Evolutionary conservation across 2,329 filamentous ascomycete species (phyloP).

Genomic region (Fusarium subglutinans): DNA sequence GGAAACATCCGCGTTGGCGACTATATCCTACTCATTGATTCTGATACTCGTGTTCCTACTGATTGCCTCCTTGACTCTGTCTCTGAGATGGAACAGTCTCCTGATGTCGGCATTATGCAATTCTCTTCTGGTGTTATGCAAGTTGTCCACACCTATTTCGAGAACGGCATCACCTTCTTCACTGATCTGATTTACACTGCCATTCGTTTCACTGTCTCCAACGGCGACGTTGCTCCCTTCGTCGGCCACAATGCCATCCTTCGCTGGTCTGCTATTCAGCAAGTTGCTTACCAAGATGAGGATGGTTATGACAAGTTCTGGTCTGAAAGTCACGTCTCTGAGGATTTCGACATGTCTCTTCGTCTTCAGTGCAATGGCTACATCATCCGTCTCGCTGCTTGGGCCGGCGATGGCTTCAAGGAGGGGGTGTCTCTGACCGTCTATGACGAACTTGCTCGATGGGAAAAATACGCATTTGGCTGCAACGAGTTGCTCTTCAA

Average conservation of each 20-base stretch:
- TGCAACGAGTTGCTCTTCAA: conserved; percentile 86
- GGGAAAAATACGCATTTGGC: conserved; percentile 89
- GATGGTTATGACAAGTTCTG: conserved; percentile 82
- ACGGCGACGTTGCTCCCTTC: conserved; percentile 80
- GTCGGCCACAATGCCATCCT: conserved; percentile 84
- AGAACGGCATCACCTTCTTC: conserved; percentile 76
- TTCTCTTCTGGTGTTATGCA: conserved; percentile 83
- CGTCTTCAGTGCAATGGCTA: conserved; percentile 78
- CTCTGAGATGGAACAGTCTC: conserved; percentile 83
- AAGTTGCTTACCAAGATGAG: conserved; percentile 75
- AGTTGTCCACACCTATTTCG: conserved; percentile 77
- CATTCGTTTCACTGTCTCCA: conserved; percentile 80
- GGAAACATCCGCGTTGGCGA: conserved; percentile 88
- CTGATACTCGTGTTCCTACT: conserved; percentile 78
- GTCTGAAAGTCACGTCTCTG: conserved; percentile 82
- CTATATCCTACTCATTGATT: conserved; percentile 80
- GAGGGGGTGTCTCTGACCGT: conserved; percentile 86
- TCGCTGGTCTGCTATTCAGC: conserved; percentile 78
- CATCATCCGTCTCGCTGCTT: conserved; percentile 76
- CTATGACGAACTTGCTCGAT: conserved; percentile 84
- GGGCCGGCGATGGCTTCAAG: conserved; percentile 80
- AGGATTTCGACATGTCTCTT: conserved; percentile 85
- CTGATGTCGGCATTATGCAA: conserved; percentile 81
- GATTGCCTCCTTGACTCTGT: conserved; percentile 83
- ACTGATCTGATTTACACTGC: conserved; percentile 80